Evolutionary conservation across 2,329 filamentous ascomycete species (phyloP), one percentile per base, ranked within the genome.

Genomic region (Lojkania enalia): DNA sequence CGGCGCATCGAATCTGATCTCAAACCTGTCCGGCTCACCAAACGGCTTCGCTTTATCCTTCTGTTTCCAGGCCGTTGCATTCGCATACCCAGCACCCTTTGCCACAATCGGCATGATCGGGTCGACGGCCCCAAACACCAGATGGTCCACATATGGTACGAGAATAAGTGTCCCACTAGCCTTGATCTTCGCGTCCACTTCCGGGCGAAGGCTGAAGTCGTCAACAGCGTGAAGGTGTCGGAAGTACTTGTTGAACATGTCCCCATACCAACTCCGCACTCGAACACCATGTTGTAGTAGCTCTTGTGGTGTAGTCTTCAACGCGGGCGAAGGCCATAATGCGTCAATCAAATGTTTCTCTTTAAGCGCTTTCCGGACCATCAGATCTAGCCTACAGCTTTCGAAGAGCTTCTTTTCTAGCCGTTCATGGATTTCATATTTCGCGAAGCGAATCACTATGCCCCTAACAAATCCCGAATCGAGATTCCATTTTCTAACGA

Each of bases 231-330:
- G 61, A 20, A 70, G 48, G 13, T 56, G 49, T 3, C 44, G 52
- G 41, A 70, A 70, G 44, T 70, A 70, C 47, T 69, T 70, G 13
- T 55, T 49, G 32, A 69, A 68, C 66, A 70, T 70, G 39, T 68
- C 65, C 20, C 64, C 64, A 44, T 67, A 70, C 65, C 65, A 70
- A 23, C 54, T 51, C 7, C 66, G 47, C 1, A 67, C 63, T 36
- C 65, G 59, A 1, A 66, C 60, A 20, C 65, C 66, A 20, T 69
- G 65, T 9, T 60, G 49, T 5, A 67, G 39, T 23, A 66, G 15
- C 21, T 66, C 65, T 6, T 58, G 52, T 3, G 57, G 39, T 2
- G 64, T 43, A 19, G 55, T 60, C 2, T 55, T 51, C 1, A 61
- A 63, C 11, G 63, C 63, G 0, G 63, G 63, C 21, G 56, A 60